A percentile compares a stretch with the other conserved stretches of the same genome.
phyloP scores from a whole-genome alignment of 176 grass and related monocot species.

The maize (Zea mays) region DNA sequence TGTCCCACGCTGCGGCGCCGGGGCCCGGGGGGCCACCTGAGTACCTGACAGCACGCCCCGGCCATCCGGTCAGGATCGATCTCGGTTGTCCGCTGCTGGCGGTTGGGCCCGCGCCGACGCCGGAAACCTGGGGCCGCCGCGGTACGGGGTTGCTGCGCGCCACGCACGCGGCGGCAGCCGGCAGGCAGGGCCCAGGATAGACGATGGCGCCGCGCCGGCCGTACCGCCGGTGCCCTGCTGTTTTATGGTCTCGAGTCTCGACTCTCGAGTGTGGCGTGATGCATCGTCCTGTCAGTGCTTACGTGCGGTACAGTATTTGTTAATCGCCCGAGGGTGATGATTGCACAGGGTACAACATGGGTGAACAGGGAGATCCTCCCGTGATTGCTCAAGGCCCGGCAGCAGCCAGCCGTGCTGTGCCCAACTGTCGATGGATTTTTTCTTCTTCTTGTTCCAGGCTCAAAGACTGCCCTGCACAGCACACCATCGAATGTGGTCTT shows the following conservation, averaged over 20 bases:
- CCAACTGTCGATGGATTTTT: not conserved
- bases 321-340: not conserved
- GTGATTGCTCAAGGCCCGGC: not conserved
- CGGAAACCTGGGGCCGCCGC: not conserved
- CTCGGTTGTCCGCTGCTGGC: not conserved
- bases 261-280: not conserved
- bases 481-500: not conserved
- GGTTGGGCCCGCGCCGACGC: conserved; percentile 3
- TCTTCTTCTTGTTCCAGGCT: not conserved
- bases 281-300: not conserved
- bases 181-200: too few relatives aligned
- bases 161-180: not conserved
- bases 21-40: not conserved
- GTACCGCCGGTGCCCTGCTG: not conserved
- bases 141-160: not conserved
- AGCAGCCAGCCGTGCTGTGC: not conserved
- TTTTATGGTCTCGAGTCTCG: too few relatives aligned
- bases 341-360: not conserved
- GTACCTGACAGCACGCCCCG: not conserved
- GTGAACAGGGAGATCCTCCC: not conserved
- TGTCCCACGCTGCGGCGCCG: not conserved
- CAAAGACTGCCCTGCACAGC: not conserved
- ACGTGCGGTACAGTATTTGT: not conserved
- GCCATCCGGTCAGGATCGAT: not conserved
- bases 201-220: not conserved